Base-by-base conservation (phyloP, 306 rosid species). In the Prunus mira region DNA sequence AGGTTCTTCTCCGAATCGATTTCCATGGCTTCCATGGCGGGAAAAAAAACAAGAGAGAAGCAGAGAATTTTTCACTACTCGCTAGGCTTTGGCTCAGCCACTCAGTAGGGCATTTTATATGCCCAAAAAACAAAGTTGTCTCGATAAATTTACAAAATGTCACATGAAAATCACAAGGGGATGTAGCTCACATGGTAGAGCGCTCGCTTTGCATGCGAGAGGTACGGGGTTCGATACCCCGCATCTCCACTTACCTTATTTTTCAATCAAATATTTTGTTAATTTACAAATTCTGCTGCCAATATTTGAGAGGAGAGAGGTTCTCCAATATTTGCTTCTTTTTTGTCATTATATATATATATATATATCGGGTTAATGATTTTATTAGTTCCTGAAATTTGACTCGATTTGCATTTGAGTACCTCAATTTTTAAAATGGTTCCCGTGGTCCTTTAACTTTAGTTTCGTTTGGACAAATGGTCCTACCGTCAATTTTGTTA, bases 21-120 rank as follows among this genome's bases (percentile, higher is more conserved):
- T 89, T 85, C 87, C 92, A 85, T 88, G 76, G 82, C 64, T 34
- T 77, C 76, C 70, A 81, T 80, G 95, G 96, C 88, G 96, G 89
- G 87, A 88, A 86, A 79, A 68, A 10, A 34, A 38, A 2, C 25
- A 14, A 3, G 15, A 8, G 46, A 55, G 70, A n/a, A 13, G 52
- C 60, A 24, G 65, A 46, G 25, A 76, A 51, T n/a, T 75, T n/a
- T 71, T 71, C 22, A 27, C 11, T 3, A 10, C 73, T 32, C n/a
- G 61, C 19, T 30, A 1, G 4, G 9, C 8, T 69, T 24, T 19
- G 45, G 18, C 9, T 51, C 9, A 30, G 64, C 2, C 0, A 12
- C 11, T 50, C 5, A 5, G 45, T 6, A 60, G 77, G 58, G 77
- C 28, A 3, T 41, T 71, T 71, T 32, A 32, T 19, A 28, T 10